These are phyloP conservation scores for Colletotrichum euphorbiae DNA, from an alignment of 2,329 filamentous ascomycete genomes.

Conservation along the genomic window DNA sequence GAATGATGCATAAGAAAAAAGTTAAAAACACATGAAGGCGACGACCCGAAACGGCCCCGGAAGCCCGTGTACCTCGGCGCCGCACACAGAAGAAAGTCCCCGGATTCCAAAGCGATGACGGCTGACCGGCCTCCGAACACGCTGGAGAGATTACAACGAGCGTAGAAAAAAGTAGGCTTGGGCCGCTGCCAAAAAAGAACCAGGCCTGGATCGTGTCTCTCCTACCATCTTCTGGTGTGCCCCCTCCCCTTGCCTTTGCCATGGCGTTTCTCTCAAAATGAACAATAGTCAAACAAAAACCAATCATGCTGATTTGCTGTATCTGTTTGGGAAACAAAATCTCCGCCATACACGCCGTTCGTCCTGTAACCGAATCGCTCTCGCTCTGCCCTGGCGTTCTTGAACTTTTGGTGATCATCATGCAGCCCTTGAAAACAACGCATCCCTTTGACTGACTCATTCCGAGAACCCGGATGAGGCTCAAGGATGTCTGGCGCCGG, in stretches of 20 bases:
- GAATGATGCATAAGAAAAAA: slow-evolving; percentile 43
- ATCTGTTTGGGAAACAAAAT: slow-evolving; percentile 44
- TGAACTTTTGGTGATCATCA: slow-evolving; percentile 48
- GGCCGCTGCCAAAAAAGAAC: slow-evolving; percentile 44
- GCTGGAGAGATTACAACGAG: slow-evolving; percentile 63
- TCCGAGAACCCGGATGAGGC: slow-evolving; percentile 43
- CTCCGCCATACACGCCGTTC: slow-evolving; percentile 45
- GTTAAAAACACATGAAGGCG: slow-evolving; percentile 53
- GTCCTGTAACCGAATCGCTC: slow-evolving; percentile 37
- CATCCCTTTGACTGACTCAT: slow-evolving; percentile 30
- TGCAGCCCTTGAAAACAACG: slow-evolving; percentile 41
- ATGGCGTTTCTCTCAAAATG: slow-evolving; percentile 34
- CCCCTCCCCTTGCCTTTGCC: slow-evolving; percentile 36
- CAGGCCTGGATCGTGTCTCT: slow-evolving; percentile 30
- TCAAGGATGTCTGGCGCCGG: slow-evolving; percentile 47
- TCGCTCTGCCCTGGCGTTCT: slow-evolving; percentile 42
- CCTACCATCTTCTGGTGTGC: slow-evolving; percentile 13
- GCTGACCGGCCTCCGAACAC: slow-evolving; percentile 52
- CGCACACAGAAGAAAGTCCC: slow-evolving; percentile 32
- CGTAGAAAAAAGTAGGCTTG: slow-evolving; percentile 59
- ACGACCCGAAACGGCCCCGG: slow-evolving; percentile 42
- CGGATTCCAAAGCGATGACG: slow-evolving; percentile 44
- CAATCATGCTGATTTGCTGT: slow-evolving; percentile 44
- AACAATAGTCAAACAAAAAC: slow-evolving; percentile 43
- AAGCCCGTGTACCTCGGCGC: slow-evolving; percentile 27